These are phyloP conservation scores for Malus domestica DNA, from an alignment of 306 rosid species.

Conservation along the genomic window DNA sequence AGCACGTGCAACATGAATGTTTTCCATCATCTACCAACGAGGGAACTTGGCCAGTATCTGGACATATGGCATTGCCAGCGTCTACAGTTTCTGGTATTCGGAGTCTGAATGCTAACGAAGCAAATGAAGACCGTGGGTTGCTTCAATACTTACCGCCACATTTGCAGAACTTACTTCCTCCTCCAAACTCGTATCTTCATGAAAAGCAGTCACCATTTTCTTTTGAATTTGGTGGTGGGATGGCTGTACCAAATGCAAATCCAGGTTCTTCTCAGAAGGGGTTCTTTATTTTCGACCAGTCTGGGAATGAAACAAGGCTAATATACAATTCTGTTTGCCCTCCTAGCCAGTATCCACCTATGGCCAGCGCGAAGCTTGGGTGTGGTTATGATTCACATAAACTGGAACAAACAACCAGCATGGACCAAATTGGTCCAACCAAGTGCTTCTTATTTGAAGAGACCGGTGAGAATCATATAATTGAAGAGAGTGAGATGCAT, in stretches of 20 bases:
- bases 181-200: constrained; percentile 24
- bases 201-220: constrained; percentile 9
- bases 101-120: constrained; percentile 30
- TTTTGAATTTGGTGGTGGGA: constrained; percentile 7
- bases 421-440: constrained; percentile 21
- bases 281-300: constrained; percentile 59
- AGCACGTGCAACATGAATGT: constrained; percentile 25
- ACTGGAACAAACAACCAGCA: constrained; percentile 14
- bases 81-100: constrained; percentile 26
- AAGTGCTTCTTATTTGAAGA: constrained; percentile 23
- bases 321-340: constrained; percentile 44
- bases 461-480: constrained; percentile 34
- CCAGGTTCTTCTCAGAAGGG: constrained; percentile 45
- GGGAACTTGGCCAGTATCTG: constrained; percentile 27
- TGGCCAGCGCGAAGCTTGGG: constrained; percentile 14
- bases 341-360: constrained; percentile 30
- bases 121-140: constrained; percentile 32
- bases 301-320: constrained; percentile 58
- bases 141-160: constrained; percentile 22
- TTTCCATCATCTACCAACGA: constrained; percentile 25
- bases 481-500: constrained; percentile 68
- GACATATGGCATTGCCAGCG: constrained; percentile 30
- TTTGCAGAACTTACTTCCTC: constrained; percentile 19
- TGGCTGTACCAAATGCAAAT: constrained; percentile 30
- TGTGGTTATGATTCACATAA: constrained; percentile 15